Evolutionary conservation across 192 early-diverging fungal genomes (phyloP).

Genomic region (Obelidium mucronatum): DNA sequence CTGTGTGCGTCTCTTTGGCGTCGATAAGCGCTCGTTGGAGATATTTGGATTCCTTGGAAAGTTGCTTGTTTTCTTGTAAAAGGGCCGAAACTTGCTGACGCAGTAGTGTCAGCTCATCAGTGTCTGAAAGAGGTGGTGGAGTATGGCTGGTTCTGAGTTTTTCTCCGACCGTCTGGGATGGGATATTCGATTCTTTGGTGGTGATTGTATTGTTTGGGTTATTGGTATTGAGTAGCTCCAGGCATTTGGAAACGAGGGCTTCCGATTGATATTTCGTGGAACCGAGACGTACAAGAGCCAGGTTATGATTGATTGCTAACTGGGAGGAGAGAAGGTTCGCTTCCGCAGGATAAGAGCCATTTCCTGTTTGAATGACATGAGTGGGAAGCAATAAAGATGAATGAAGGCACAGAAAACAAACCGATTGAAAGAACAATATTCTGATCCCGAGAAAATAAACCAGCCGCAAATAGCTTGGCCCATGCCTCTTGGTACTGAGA

Average conservation of each 20-base stretch:
- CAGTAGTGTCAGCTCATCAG: not conserved
- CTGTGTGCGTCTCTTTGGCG: not conserved
- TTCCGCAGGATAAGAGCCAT: not conserved
- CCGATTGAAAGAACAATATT: constrained; percentile 4
- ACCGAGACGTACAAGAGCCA: not conserved
- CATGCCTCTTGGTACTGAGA: not conserved
- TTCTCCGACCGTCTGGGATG: not conserved
- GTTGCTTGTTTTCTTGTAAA: not conserved
- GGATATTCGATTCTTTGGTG: not conserved
- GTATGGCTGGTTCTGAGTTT: not conserved
- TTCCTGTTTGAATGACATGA: not conserved
- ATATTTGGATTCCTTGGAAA: not conserved
- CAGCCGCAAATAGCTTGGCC: not conserved
- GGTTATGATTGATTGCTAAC: not conserved
- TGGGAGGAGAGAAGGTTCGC: not conserved
- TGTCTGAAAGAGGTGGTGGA: too few species aligned
- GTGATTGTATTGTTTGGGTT: not conserved
- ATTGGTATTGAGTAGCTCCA: not conserved
- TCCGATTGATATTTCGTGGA: not conserved
- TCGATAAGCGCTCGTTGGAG: not conserved
- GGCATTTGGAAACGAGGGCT: not conserved
- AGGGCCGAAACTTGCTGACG: not conserved
- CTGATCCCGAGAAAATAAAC: not conserved
- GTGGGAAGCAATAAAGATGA: too few species aligned
- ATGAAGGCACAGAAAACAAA: not conserved